Base-by-base conservation (phyloP, 768 basidiomycete genomes). In the Rhodosporidiobolus odoratus region DNA sequence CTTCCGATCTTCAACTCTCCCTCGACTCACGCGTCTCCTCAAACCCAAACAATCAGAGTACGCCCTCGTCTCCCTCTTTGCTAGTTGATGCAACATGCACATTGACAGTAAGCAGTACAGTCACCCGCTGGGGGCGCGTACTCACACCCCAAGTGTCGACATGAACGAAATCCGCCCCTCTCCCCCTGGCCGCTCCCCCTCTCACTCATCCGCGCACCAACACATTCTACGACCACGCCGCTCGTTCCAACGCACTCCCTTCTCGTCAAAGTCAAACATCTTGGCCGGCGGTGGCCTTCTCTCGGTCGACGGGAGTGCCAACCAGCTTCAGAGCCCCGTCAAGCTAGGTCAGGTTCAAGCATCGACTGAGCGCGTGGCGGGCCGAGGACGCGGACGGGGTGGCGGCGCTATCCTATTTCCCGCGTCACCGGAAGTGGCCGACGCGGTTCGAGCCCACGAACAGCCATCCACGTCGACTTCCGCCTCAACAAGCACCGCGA, bases 231-330 rank as follows among this genome's bases (percentile, higher is more conserved):
- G 71, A 21, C 71, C 71, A 13, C 66, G 71, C 58, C 40, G 66
- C 6, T 72, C 71, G 12, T 68, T 72, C 62, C 66, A 72, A 32
- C 67, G 71, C 47, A 45, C 58, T 4, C 64, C 72, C 9, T 73
- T 73, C 68, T 19, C 72, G 2, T 66, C 72, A 16, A 69, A 73
- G 53, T 4, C 58, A 27, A 56, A 58, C 50, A 9, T 62, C 34
- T 60, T 65, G 48, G 37, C 27, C 25, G 50, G 41, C 21, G 64
- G 43, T 3, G 45, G 13, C 27, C n/a, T 64, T 19, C 34, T 35
- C 35, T 5, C 37, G 40, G 10, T 37, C 15, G 12, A 21, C 21
- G 21, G 19, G 21, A 37, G 30, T 21, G 41, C 3, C 10, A 47
- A 40, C 30, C 17, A 45, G 35, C 54, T 73, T 2, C 64, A 60